Conservation (phyloP, 2,329 filamentous ascomycete genomes). For the Dichotomopilus funicola region DNA sequence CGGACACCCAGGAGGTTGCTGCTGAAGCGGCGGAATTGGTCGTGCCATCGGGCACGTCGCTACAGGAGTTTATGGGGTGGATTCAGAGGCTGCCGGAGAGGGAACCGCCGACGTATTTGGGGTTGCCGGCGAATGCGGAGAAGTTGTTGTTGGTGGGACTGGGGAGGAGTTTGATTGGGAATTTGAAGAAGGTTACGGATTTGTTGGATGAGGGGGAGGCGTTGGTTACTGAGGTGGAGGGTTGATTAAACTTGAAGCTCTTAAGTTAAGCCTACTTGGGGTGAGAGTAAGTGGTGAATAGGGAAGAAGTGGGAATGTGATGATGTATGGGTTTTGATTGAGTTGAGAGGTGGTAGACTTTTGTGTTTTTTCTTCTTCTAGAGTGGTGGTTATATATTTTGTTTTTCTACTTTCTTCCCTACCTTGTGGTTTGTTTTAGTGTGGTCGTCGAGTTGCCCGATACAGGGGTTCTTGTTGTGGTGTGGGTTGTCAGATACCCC, state of each 20-base stretch:
- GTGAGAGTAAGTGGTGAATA: background rate
- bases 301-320: background rate
- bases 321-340: background rate
- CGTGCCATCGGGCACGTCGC: slow-evolving; percentile 72
- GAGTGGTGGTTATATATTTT: background rate
- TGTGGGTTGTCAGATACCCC: background rate
- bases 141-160: slow-evolving; percentile 87
- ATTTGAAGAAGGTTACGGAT: slow-evolving; percentile 77
- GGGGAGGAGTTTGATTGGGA: slow-evolving; percentile 75
- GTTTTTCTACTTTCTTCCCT: background rate
- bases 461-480: background rate
- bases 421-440: background rate
- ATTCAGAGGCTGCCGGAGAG: slow-evolving; percentile 87
- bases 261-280: background rate
- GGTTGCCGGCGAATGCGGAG: slow-evolving; percentile 91
- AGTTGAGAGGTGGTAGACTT: background rate
- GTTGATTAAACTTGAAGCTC: background rate
- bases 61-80: slow-evolving; percentile 86
- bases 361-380: background rate
- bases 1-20: slow-evolving; percentile 20
- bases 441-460: too few species aligned
- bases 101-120: slow-evolving; percentile 92
- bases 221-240: slow-evolving; percentile 61
- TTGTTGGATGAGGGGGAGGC: slow-evolving; percentile 92
- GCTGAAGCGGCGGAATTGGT: slow-evolving; percentile 48